A percentile compares a stretch with the other conserved stretches of the same genome.
Evolutionary conservation across 768 basidiomycete genomes (phyloP).

Genomic region (Serendipita sp.): DNA sequence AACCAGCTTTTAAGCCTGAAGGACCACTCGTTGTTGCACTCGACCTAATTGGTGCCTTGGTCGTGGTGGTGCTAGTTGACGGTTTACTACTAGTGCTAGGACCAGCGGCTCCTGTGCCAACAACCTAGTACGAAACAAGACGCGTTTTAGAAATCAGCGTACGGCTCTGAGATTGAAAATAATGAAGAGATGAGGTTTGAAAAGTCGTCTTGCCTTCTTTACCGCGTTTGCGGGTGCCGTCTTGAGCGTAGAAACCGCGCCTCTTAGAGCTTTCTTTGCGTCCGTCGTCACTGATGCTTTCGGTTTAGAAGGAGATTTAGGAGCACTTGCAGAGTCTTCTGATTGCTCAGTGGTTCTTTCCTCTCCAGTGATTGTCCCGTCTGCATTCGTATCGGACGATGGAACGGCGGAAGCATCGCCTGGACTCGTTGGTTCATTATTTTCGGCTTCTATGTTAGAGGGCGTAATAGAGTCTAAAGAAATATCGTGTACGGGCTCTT

Average conservation of each 20-base stretch:
- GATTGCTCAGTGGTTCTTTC: slow-evolving; percentile 6
- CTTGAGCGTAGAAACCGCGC: neutral
- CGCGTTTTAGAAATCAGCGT: slow-evolving; percentile 7
- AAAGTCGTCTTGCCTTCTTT: slow-evolving; percentile 41
- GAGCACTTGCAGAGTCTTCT: slow-evolving; percentile 12
- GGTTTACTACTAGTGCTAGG: slow-evolving; percentile 24
- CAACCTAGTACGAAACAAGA: slow-evolving; percentile 29
- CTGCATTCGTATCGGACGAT: slow-evolving; percentile 11
- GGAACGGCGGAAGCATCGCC: neutral
- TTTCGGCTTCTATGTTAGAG: neutral
- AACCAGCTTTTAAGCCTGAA: slow-evolving; percentile 11
- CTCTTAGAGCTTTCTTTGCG: neutral
- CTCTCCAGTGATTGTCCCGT: slow-evolving; percentile 12
- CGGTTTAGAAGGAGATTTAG: slow-evolving; percentile 16
- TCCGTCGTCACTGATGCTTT: neutral
- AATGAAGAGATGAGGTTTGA: neutral
- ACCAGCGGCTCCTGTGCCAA: slow-evolving; percentile 51
- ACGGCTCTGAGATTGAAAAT: neutral
- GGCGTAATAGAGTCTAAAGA: neutral
- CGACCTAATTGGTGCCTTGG: slow-evolving; percentile 22
- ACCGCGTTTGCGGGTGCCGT: slow-evolving; percentile 17
- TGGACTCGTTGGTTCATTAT: slow-evolving; percentile 1
- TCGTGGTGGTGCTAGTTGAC: slow-evolving; percentile 21
- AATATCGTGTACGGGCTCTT: neutral
- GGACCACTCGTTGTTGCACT: slow-evolving; percentile 9